phyloP scores from a whole-genome alignment of 164 flowering plant species.

The Berberis thunbergii region DNA sequence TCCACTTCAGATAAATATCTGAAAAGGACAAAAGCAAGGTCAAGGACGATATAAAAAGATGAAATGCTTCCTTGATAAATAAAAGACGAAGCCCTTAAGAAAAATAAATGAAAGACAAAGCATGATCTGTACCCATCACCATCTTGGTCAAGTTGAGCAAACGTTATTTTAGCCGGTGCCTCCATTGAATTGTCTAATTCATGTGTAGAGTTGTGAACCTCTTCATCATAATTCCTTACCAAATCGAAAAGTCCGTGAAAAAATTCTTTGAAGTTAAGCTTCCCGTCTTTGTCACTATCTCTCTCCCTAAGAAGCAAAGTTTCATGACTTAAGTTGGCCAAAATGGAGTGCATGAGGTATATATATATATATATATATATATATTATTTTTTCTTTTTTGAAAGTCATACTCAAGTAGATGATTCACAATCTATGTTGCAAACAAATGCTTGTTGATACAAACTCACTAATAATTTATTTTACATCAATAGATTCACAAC shows the following conservation, averaged over 20 bases:
- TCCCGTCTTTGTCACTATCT: slow-evolving; percentile 89
- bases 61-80: background rate
- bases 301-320: slow-evolving; percentile 52
- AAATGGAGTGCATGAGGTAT: background rate
- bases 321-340: slow-evolving; percentile 4
- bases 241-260: slow-evolving; percentile 93
- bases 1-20: slow-evolving; percentile 70
- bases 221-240: slow-evolving; percentile 81
- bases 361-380: too few species aligned
- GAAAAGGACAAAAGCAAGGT: slow-evolving; percentile 7
- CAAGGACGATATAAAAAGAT: background rate
- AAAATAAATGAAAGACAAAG: background rate
- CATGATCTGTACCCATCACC: slow-evolving; percentile 61
- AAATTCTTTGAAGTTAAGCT: slow-evolving; percentile 78
- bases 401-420: too few species aligned
- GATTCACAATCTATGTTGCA: too few species aligned
- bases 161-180: slow-evolving; percentile 60
- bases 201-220: slow-evolving; percentile 44
- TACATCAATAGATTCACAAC: too few species aligned
- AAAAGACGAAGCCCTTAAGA: background rate
- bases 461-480: too few species aligned
- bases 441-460: too few species aligned
- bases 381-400: too few species aligned
- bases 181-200: slow-evolving; percentile 44
- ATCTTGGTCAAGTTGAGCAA: slow-evolving; percentile 77